phyloP scores from a whole-genome alignment of 2,329 filamentous ascomycete genomes.

The Cladosporium cucumerinum region DNA sequence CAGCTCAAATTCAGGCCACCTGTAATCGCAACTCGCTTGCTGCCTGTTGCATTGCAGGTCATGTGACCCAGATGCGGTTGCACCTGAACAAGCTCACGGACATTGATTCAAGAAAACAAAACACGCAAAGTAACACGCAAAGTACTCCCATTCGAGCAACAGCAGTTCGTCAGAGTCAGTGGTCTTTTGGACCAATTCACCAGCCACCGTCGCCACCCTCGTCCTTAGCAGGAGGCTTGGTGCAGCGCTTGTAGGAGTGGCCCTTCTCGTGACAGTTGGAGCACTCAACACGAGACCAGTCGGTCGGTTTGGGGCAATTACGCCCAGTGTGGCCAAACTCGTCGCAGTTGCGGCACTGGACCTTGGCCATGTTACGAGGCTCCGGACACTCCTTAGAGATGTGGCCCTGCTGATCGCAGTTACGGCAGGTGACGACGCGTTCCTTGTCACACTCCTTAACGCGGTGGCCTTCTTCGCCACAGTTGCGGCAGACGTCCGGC shows the following conservation, averaged over 20 bases:
- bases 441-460: conserved; percentile 35
- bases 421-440: conserved; percentile 35
- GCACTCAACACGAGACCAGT: conserved; percentile 46
- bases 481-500: conserved; percentile 36
- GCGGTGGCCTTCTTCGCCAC: conserved; percentile 33
- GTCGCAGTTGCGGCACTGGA: conserved; percentile 48
- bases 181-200: not conserved
- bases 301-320: conserved; percentile 29
- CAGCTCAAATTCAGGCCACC: not conserved
- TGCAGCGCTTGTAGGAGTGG: conserved; percentile 29
- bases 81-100: not conserved
- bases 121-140: not conserved
- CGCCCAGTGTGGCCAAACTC: conserved; percentile 30
- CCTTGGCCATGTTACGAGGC: conserved; percentile 51
- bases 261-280: conserved; percentile 40
- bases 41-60: not conserved
- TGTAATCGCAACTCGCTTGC: not conserved
- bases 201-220: conserved; percentile 12
- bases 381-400: conserved; percentile 63
- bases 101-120: not conserved
- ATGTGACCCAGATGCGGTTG: not conserved
- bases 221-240: conserved; percentile 20
- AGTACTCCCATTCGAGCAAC: not conserved
- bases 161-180: not conserved
- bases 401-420: conserved; percentile 51